A percentile compares a stretch with the other conserved stretches of the same genome.
phyloP scores from a whole-genome alignment of 116 monocot species.

The Posidonia oceanica region DNA sequence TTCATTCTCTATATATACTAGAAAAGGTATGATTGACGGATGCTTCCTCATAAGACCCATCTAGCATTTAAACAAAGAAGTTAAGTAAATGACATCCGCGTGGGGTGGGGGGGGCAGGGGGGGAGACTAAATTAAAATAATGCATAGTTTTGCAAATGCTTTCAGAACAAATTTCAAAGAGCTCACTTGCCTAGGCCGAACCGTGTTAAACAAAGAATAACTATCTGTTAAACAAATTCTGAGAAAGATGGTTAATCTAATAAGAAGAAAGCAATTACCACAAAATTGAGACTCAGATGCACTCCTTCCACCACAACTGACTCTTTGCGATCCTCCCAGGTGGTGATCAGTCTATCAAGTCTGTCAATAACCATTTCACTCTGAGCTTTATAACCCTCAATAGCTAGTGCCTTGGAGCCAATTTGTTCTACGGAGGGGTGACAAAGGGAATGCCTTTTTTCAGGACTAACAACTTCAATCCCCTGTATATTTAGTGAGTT shows the following conservation, averaged over 20 bases:
- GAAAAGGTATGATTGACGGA: conserved; percentile 48
- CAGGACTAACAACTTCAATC: neutral
- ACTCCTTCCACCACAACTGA: conserved; percentile 27
- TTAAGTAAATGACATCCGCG: neutral
- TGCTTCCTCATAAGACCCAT: conserved; percentile 59
- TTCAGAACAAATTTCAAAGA: neutral
- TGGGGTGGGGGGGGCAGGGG: no score
- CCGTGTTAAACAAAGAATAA: neutral
- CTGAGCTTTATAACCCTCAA: conserved; percentile 48
- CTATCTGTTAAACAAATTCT: neutral
- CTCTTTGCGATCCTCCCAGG: conserved; percentile 43
- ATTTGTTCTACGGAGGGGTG: conserved; percentile 1
- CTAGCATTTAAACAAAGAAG: conserved; percentile 16
- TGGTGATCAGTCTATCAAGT: conserved; percentile 40
- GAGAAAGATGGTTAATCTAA: neutral
- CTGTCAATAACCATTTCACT: conserved; percentile 61
- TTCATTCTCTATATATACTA: conserved; percentile 40
- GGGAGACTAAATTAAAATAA: no score
- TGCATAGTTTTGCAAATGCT: no score
- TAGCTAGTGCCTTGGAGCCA: conserved; percentile 1
- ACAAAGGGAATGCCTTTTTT: neutral
- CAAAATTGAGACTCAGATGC: conserved; percentile 47
- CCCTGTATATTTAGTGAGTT: no score
- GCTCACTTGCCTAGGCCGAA: neutral
- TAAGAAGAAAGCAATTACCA: conserved; percentile 17